Evolutionary conservation across 805 yeast genomes (phyloP), one percentile per base, ranked within the genome.

Genomic region (Yarrowia sp.): DNA sequence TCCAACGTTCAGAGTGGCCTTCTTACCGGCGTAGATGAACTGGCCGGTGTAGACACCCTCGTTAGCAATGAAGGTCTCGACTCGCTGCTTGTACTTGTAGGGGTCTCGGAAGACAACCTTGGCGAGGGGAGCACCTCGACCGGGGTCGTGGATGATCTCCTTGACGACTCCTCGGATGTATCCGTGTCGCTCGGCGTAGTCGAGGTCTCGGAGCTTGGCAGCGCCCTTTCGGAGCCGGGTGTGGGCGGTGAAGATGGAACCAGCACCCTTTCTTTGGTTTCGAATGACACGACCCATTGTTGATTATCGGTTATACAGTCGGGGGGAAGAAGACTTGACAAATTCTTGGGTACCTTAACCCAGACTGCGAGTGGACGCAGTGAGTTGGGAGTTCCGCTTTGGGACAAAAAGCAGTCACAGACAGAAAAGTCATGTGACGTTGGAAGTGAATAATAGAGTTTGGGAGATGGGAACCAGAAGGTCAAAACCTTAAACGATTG

Each of bases 261-360:
- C 98, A 85, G 97, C 97, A 90, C 98, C 98, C 88, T 95, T 95
- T 92, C 99, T 93, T 90, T 95, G 99, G 90, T 95, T 95, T 87
- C 99, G 96, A 88, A 95, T 95, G 86, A 95, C 99, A 90, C 98
- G 71, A 69, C 75, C 66, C 66, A 61, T 61, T 61, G 66, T 61
- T 61, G 55, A 46, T 44, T 46, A 46, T 38, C 44, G 55, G 66
- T 61, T 58, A 38, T 61, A 61, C 66, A 20, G 66, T 60, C 53
- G 44, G 64, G 64, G 64, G 64, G 55, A 61, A 61, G 66, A 61
- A 61, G 66, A 47, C 53, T 61, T 61, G 66, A 61, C 66, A 61
- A 61, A 61, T 46, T 42, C 50, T 58, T 42, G 50, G 30, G 42
- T 55, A 55, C 47, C 63, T 55, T 40, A 55, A 55, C 63, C 47